Base-by-base conservation (phyloP, 495 filamentous ascomycete species). In the Penicillium cataractarum region DNA sequence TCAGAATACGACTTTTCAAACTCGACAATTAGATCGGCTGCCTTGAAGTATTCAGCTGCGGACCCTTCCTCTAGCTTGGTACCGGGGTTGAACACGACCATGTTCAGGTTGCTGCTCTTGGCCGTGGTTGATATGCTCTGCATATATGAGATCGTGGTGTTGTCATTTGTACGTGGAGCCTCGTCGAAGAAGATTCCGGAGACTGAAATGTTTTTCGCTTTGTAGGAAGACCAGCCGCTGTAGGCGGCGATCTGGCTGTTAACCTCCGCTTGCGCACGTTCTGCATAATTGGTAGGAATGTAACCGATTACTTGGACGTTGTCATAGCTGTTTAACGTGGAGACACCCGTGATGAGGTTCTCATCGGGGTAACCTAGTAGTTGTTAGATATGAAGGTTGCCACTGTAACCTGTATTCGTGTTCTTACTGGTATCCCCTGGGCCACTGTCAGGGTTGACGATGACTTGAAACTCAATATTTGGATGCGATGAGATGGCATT, bases 131-230 rank as follows among this genome's bases (percentile, higher is more conserved):
- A 74, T 9, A 79, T 60, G 0, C 52, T 54, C n/a, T 71, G 64
- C 66, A 80, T 68, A 59, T 79, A 79, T 0, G 66, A 67, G 31
- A 70, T 69, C 31, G 61, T 61, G 21, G 60, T 67, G 0, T 65
- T 21, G 21, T 68, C 63, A 57, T 77, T 69, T 15, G 64, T 67
- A 24, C 68, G 67, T 3, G 74, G 71, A 4, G 75, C 72, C 33
- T 83, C 78, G 59, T 83, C 80, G 67, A 82, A 80, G 72, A 81
- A 84, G 27, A 84, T 81, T 6, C 82, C 82, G 3, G 70, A 65
- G 26, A 83, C 62, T 8, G 66, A 54, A 26, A 81, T 73, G 37
- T 76, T 65, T 15, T 74, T 64, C 5, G 57, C 61, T 6, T 48
- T 59, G 35, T 74, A 71, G 15, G 35, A 59, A 3, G 69, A 31